Conservation (phyloP, 2,329 filamentous ascomycete species). For the Aureobasidium zeae region DNA sequence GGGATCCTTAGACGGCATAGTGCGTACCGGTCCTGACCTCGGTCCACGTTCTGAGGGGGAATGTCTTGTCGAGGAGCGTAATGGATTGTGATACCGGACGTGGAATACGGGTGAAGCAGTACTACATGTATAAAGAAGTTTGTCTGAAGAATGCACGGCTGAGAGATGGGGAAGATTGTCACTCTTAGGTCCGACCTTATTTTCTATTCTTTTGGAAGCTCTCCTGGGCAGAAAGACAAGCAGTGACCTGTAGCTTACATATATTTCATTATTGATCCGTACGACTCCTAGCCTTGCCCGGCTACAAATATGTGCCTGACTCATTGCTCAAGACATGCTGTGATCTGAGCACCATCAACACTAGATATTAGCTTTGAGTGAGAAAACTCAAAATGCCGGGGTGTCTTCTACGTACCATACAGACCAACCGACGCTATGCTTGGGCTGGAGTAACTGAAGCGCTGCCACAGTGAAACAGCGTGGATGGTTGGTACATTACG, state of each 20-base stretch:
- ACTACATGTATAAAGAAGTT: no score
- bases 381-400: neutral
- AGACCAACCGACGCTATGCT: neutral
- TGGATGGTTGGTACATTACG: no score
- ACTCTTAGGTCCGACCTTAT: neutral
- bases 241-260: neutral
- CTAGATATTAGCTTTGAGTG: neutral
- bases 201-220: constrained; percentile 9
- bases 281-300: neutral
- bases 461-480: no score
- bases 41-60: neutral
- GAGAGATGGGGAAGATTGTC: no score
- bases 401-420: neutral
- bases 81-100: no score
- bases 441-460: no score
- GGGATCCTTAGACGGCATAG: constrained; percentile 1
- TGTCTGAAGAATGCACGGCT: no score
- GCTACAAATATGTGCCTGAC: constrained; percentile 1
- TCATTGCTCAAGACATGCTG: constrained; percentile 9
- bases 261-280: constrained; percentile 2
- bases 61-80: neutral
- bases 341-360: neutral
- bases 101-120: no score
- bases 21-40: neutral
- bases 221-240: neutral